Evolutionary conservation across 2,329 filamentous ascomycete species (phyloP).

Genomic region (Fusarium kyushuense): DNA sequence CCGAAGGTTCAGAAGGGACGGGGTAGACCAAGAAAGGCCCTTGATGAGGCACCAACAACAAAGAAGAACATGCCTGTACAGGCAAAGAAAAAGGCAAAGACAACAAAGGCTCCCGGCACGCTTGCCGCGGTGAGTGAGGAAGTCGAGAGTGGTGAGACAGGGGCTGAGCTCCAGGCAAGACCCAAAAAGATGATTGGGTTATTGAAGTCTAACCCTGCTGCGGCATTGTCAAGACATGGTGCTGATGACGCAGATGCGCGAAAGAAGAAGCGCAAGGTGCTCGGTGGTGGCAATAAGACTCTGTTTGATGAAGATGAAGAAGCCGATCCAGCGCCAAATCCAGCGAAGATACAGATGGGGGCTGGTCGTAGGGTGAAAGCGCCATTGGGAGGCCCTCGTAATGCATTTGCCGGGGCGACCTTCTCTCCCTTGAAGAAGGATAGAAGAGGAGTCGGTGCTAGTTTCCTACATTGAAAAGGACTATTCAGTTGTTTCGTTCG

Average conservation of each 20-base stretch:
- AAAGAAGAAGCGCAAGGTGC: constrained; percentile 80
- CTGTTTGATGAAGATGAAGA: constrained; percentile 79
- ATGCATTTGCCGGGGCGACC: constrained; percentile 62
- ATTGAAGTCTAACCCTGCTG: constrained; percentile 24
- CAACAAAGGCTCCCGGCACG: constrained; percentile 35
- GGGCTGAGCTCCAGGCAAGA: constrained; percentile 45
- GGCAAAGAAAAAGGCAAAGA: constrained; percentile 52
- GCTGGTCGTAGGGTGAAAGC: constrained; percentile 50
- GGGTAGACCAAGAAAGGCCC: constrained; percentile 59
- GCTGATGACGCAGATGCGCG: constrained; percentile 57
- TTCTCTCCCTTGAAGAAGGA: constrained; percentile 83
- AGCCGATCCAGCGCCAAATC: constrained; percentile 57
- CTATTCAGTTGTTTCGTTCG: background rate
- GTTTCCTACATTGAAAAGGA: constrained; percentile 63
- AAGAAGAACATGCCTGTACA: constrained; percentile 60
- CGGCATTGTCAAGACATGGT: constrained; percentile 17
- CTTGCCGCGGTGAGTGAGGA: constrained; percentile 59
- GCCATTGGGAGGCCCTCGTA: constrained; percentile 56
- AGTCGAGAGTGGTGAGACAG: constrained; percentile 47
- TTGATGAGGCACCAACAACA: constrained; percentile 59
- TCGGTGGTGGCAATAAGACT: constrained; percentile 71
- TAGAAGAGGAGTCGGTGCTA: constrained; percentile 70
- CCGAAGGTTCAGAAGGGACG: constrained; percentile 54
- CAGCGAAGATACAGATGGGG: constrained; percentile 51
- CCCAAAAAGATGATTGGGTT: constrained; percentile 25